phyloP scores from a whole-genome alignment of 148 eudicot species.

The Limonium bicolor region DNA sequence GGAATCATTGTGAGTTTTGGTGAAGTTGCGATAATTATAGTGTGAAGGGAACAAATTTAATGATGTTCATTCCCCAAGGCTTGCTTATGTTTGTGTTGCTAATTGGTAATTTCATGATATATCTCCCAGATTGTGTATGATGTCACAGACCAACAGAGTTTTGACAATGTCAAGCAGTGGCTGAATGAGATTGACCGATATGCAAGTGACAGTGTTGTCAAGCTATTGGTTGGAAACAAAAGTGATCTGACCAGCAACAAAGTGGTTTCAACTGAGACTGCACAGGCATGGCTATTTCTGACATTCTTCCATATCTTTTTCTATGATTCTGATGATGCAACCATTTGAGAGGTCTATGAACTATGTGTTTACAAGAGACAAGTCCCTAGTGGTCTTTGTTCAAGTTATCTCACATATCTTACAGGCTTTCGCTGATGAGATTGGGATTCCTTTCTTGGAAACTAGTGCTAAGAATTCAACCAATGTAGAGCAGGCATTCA shows the following conservation, averaged over 20 bases:
- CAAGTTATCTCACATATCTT: too few species aligned
- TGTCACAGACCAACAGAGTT: conserved; percentile 35
- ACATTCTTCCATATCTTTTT: background rate
- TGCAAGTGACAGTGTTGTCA: conserved; percentile 39
- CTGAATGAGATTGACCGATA: conserved; percentile 32
- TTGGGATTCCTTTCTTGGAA: conserved; percentile 37
- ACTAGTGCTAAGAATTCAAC: conserved; percentile 36
- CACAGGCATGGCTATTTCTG: conserved; percentile 14
- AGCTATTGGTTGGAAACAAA: conserved; percentile 32
- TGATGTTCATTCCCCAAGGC: background rate
- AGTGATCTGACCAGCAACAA: conserved; percentile 26
- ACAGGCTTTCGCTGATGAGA: conserved; percentile 37
- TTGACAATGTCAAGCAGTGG: conserved; percentile 34
- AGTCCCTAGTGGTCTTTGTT: conserved; percentile 2
- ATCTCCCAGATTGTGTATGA: conserved; percentile 24
- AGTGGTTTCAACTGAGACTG: conserved; percentile 30
- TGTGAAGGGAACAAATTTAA: background rate
- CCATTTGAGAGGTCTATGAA: background rate
- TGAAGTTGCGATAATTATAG: too few species aligned
- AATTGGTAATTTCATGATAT: conserved; percentile 1
- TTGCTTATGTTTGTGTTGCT: background rate
- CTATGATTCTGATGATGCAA: background rate
- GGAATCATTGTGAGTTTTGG: conserved; percentile 43
- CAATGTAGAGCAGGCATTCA: conserved; percentile 31
- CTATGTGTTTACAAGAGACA: background rate